Evolutionary conservation across 306 rosid genomes (phyloP).

Genomic region (Vachellia pachyceras): DNA sequence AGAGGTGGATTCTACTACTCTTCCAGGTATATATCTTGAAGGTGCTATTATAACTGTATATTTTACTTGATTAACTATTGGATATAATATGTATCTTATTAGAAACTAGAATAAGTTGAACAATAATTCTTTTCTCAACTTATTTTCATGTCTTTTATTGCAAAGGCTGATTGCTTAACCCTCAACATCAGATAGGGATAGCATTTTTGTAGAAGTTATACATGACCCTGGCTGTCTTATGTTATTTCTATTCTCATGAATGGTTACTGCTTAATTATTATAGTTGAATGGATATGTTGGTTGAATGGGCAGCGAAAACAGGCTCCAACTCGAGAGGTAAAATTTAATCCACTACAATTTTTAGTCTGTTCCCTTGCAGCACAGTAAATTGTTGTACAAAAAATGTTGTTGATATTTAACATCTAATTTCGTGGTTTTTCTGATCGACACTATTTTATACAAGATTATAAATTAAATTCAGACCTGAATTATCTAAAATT

Average conservation of each 20-base stretch:
- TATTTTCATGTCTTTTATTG: constrained; percentile 6
- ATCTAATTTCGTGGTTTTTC: not conserved
- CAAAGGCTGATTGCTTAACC: not conserved
- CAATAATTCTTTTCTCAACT: constrained; percentile 22
- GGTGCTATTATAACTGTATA: constrained; percentile 22
- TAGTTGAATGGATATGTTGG: constrained; percentile 99
- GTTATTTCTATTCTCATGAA: constrained; percentile 27
- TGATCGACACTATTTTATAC: constrained; percentile 16
- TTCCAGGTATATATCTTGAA: constrained; percentile 71
- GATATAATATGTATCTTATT: not conserved
- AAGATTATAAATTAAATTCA: constrained; percentile 1
- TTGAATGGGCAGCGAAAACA: constrained; percentile 95
- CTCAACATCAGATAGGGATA: constrained; percentile 15
- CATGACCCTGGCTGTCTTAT: constrained; percentile 24
- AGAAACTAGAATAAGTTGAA: not conserved
- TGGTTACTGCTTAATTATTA: constrained; percentile 42
- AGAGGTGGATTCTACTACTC: constrained; percentile 86
- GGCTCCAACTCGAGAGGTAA: constrained; percentile 91
- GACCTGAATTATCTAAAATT: not conserved
- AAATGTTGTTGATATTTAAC: constrained; percentile 8
- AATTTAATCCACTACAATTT: not conserved
- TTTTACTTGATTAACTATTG: constrained; percentile 5
- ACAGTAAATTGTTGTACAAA: not conserved
- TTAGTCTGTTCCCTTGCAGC: constrained; percentile 6
- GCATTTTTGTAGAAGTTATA: constrained; percentile 23